Conservation (phyloP, 192 early-diverging fungal genomes). For the Martensiomyces pterosporus region DNA sequence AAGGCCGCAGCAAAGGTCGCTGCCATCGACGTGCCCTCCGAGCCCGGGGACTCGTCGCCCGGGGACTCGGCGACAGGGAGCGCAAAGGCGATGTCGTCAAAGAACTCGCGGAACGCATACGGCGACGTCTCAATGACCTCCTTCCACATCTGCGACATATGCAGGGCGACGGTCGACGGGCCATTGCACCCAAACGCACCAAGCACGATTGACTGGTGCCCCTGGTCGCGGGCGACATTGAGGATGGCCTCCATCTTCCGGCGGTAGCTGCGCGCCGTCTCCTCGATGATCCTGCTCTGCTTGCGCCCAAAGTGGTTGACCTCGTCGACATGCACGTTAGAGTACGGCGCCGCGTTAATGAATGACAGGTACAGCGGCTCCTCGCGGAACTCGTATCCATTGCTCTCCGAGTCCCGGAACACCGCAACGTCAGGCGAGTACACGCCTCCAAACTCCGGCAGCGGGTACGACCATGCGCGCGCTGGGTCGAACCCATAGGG, state of each 20-base stretch:
- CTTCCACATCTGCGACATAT: conserved; percentile 50
- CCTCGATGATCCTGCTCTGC: conserved; percentile 38
- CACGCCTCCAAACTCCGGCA: conserved; percentile 50
- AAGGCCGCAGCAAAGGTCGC: conserved; percentile 38
- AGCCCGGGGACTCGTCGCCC: conserved; percentile 35
- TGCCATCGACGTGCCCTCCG: conserved; percentile 18
- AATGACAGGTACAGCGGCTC: conserved; percentile 41
- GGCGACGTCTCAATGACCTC: conserved; percentile 47
- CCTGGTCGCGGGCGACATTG: conserved; percentile 49
- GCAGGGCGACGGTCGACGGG: conserved; percentile 17
- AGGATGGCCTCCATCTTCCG: conserved; percentile 50
- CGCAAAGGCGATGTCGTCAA: conserved; percentile 49
- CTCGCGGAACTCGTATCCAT: conserved; percentile 46
- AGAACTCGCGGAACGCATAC: conserved; percentile 49
- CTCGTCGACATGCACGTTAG: conserved; percentile 43
- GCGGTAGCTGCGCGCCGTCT: conserved; percentile 42
- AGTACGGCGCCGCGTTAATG: conserved; percentile 47
- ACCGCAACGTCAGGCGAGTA: conserved; percentile 50
- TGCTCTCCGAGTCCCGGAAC: conserved; percentile 45
- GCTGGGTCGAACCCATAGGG: conserved; percentile 39
- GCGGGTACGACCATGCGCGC: conserved; percentile 46
- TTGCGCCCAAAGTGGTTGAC: conserved; percentile 47
- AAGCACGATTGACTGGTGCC: conserved; percentile 44
- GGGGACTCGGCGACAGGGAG: conserved; percentile 8
- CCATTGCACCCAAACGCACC: conserved; percentile 50